Base-by-base conservation (phyloP, 1,139 yeast species). In the Hansenula lynferdii region DNA sequence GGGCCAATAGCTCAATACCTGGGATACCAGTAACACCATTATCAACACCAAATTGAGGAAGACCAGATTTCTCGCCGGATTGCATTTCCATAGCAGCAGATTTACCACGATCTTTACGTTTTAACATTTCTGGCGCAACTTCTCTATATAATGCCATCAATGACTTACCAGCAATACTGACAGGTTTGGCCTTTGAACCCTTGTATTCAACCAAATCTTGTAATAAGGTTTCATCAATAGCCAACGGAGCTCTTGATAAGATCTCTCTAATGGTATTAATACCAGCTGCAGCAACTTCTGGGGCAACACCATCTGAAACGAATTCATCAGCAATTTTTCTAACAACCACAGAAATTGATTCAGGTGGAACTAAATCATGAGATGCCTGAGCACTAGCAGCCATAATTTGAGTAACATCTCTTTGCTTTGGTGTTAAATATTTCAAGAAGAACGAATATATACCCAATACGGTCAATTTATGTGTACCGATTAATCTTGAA, bases 281-380 rank as follows among this genome's bases (percentile, higher is more conserved):
- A 54, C 99, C 99, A 4, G 97, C 97, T 36, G 97, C 89, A 11
- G 97, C 97, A 40, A 90, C 98, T 64, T 92, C 97, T 19, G 96
- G 82, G 10, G 97, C 89, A 28, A 92, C 98, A 69, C 98, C 98
- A 58, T 92, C 97, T 52, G 96, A 85, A 34, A 92, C 97, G 56
- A 92, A 92, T 63, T 94, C 98, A 63, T 92, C 95, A 3, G 98
- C 97, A 52, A 92, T 81, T 59, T 90, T 92, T 43, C 96, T 76
- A 9, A 92, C 82, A 49, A 92, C 78, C 36, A 84, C 80, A 35
- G 75, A 68, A 42, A 92, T 77, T 12, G 80, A 77, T 59, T 94
- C 98, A 2, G 98, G 98, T 24, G 99, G 98, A 8, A 92, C 96
- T 56, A 90, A 71, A 56, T 94, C 97, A 59, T 92, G 99, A 23